Conservation (phyloP, 805 yeast genomes). For the Lachancea kluyveri region DNA sequence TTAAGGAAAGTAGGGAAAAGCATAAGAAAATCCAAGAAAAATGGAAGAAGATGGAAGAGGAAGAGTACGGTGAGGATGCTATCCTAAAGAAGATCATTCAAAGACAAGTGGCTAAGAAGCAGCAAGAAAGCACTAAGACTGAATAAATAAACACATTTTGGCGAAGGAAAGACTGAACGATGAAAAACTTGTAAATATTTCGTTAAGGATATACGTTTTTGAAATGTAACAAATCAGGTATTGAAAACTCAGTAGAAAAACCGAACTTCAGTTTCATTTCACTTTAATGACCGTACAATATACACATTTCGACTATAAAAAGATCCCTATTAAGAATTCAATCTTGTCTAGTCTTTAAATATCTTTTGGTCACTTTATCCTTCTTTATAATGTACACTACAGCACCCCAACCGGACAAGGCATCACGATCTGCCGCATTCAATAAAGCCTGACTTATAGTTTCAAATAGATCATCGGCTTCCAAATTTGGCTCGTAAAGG, state of each 20-base stretch:
- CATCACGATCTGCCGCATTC: constrained; percentile 96
- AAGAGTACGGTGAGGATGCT: constrained; percentile 70
- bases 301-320: constrained; percentile 3
- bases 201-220: constrained; percentile 1
- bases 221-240: constrained; percentile 1
- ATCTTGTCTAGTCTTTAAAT: constrained; percentile 93
- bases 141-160: too few species aligned
- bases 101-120: constrained; percentile 39
- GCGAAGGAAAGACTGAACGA: constrained; percentile 6
- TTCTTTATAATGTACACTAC: constrained; percentile 87
- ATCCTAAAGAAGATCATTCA: constrained; percentile 62
- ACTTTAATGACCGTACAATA: constrained; percentile 2
- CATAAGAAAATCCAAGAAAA: constrained; percentile 47
- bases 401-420: constrained; percentile 98
- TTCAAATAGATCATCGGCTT: constrained; percentile 92
- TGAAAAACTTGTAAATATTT: constrained; percentile 5
- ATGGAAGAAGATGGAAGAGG: constrained; percentile 64
- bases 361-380: constrained; percentile 83
- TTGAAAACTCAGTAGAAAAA: background rate
- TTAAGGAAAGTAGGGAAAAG: constrained; percentile 47
- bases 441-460: constrained; percentile 89
- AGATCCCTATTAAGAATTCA: constrained; percentile 29
- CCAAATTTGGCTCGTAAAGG: constrained; percentile 87
- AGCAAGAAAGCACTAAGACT: constrained; percentile 14
- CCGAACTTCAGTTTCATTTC: background rate